Evolutionary conservation across 805 yeast genomes (phyloP), one percentile per base, ranked within the genome.

Genomic region (Wickerhamiella kazuoi): DNA sequence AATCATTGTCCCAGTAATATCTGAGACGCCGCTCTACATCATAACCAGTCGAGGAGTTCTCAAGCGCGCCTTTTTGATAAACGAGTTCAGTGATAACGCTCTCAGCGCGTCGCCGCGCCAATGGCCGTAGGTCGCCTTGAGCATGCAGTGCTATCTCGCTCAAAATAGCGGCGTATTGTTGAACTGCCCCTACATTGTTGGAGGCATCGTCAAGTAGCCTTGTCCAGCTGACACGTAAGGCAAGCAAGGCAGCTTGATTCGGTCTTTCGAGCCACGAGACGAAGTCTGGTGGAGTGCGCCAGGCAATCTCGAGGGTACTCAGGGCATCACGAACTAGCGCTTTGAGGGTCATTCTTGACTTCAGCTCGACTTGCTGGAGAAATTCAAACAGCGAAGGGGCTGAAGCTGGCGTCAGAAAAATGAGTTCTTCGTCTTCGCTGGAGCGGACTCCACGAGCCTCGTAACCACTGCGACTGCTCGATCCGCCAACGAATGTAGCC

Each of bases 51-150:
- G 40, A 15, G 15, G 63, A 43, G 8, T 37, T 34, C 0, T 36
- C 32, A 1, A 68, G 28, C 1, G 69, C 60, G 30, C 69, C 69
- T 21, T 62, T 51, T 31, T 74, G 78, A 44, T 79, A 83, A 4
- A 78, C 64, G 4, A 69, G 43, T 45, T 83, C 94, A 20, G 79
- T 68, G 11, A 80, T 63, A n/a, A 81, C 49, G 9, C 69, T 63
- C 49, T 80, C 83, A 18, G 65, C 44, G 41, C 72, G 73, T 37
- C 60, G 61, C 13, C 74, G 57, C 13, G 50, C 50, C 4, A 65
- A 36, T 0, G 45, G 18, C 0, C 51, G 30, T 13, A 65, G 41
- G 2, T 49, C 56, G 0, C 48, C 47, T 18, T 54, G 39, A 2
- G 65, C 60, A 3, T 50, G 34, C 1, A 38, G 36, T 0, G 73